Base-by-base conservation (phyloP, 495 filamentous ascomycete species). In the Glonium stellatum region DNA sequence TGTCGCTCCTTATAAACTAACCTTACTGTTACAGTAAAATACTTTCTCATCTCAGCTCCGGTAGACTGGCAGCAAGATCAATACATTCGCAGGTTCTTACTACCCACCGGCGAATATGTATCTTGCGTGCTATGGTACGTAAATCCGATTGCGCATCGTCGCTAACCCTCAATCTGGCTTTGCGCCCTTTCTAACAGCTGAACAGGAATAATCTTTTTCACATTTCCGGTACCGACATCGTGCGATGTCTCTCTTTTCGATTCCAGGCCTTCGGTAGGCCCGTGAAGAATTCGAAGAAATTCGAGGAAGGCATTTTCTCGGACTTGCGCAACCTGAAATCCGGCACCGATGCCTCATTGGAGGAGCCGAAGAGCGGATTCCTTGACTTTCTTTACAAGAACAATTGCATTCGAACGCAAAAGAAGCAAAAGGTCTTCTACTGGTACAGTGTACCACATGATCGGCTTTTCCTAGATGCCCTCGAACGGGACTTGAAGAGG, bases 341-440 rank as follows among this genome's bases (percentile, higher is more conserved):
- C 57, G 93, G 93, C 54, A 97, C 91, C 69, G 93, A 98, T 80
- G 93, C 93, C n/a, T 96, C 92, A 23, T 85, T 98, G 39, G 93
- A 98, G 76, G 93, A 98, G 75, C 93, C 93, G 37, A 98, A 98
- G 80, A 97, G 92, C 77, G 84, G 89, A 1, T 98, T 98, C 77
- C 82, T 98, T 53, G 93, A 98, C 72, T 98, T 97, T 76, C 80
- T 98, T 52, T 98, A 97, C 80, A 98, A 98, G 82, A 97, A 98
- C 80, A 98, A 98, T 75, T 98, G 93, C 82, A 98, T 98, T 67
- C 84, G 93, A 64, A 98, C 93, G 25, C 93, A 98, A 75, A 98
- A 98, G 84, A 98, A 98, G 82, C 93, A 98, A 71, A 98, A 98
- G 79, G 93, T 98, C 65, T 98, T 98, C 68, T 98, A 97, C 76